Base-by-base conservation (phyloP, 257 asterid species). In the Solanum lycopersicoides region DNA sequence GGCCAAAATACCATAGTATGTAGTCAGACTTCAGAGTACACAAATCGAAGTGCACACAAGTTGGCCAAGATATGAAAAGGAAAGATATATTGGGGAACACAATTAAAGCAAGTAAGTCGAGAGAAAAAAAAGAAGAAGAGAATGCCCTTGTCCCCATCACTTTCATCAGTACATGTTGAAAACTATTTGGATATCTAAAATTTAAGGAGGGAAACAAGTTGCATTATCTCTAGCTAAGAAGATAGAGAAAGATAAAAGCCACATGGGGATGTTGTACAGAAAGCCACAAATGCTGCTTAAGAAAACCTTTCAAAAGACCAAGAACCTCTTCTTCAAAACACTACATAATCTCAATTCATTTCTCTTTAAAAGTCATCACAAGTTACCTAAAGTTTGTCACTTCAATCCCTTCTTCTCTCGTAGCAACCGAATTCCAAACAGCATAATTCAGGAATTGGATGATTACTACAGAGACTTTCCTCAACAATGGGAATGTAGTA, bases 251-350 rank as follows among this genome's bases (percentile, higher is more conserved):
- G 72, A 23, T 30, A 72, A 72, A 53, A 60, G 44, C 87, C 85
- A 85, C 86, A 92, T 90, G 93, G 90, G 90, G 74, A 90, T 83
- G 65, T 65, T 60, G n/a, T 86, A 84, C 87, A 88, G 85, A 41
- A 90, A 42, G 84, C 91, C 93, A 37, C 90, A 92, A 88, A 91
- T 89, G 89, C 88, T 92, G 41, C 86, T 93, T 66, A 91, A 91
- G 89, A 89, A 90, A 90, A 88, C 96, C 86, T 84, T 94, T 16
- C 12, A 88, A 82, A 93, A 77, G 86, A 92, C 98, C 84, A 94
- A 90, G 80, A 91, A 86, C 50, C 72, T 92, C 91, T 21, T 94
- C 60, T 82, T 83, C 85, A 91, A 86, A 71, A 83, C 94, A 4
- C 50, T 91, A 86, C 90, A 82, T 63, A 92, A 89, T 69, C 94